A percentile compares a stretch with the other conserved stretches of the same genome.
Conservation (phyloP, 23 red algal species). For the Gracilariopsis chorda region DNA sequence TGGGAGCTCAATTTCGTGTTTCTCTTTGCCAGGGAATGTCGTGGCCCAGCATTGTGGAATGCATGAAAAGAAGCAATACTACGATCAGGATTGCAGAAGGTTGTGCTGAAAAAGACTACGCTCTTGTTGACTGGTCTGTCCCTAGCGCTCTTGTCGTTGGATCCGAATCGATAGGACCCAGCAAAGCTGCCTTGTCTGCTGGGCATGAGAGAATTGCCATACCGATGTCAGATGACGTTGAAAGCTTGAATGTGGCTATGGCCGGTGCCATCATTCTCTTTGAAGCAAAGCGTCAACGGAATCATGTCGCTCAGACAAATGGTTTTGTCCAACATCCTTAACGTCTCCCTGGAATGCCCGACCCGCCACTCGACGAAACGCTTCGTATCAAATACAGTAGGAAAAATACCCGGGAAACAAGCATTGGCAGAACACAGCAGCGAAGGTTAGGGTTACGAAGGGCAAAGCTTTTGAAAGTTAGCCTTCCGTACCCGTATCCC, state of each 20-base stretch:
- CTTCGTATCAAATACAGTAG: too few species aligned
- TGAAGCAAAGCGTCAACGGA: constrained; percentile 81
- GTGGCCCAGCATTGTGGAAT: constrained; percentile 15
- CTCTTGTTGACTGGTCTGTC: constrained; percentile 38
- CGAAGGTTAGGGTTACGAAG: too few species aligned
- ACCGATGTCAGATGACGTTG: constrained; percentile 60
- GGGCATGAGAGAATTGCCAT: constrained; percentile 70
- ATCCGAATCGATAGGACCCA: constrained; percentile 80
- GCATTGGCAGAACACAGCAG: too few species aligned
- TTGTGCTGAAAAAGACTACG: neutral
- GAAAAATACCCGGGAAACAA: too few species aligned
- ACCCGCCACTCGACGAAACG: too few species aligned
- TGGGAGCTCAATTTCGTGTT: constrained; percentile 92
- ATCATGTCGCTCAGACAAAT: too few species aligned
- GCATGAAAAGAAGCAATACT: constrained; percentile 9
- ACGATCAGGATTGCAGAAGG: constrained; percentile 56
- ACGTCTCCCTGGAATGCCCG: too few species aligned
- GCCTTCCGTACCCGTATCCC: too few species aligned
- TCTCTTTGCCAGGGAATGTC: constrained; percentile 50
- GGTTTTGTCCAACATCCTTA: too few species aligned
- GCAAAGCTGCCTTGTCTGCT: constrained; percentile 18
- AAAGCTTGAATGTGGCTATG: constrained; percentile 92
- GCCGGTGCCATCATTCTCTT: constrained; percentile 87
- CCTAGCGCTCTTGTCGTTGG: constrained; percentile 73
- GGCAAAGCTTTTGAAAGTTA: too few species aligned